A percentile compares a stretch with the other conserved stretches of the same genome.
Evolutionary conservation across 176 grass and related monocot genomes (phyloP).

Genomic region (Ampelocalamus luodianensis): DNA sequence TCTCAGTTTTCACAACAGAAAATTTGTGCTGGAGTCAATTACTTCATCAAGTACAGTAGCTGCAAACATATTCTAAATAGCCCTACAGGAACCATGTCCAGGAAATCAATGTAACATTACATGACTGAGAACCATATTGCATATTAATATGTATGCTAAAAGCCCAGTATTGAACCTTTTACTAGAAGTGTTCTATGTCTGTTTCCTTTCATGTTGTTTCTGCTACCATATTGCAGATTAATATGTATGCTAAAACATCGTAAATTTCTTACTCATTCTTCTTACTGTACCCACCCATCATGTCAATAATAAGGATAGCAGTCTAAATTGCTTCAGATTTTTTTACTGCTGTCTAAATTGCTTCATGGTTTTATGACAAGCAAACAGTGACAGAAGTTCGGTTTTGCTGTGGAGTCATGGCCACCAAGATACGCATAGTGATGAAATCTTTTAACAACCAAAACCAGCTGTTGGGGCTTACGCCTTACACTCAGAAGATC

Average conservation of each 20-base stretch:
- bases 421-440: constrained; percentile 60
- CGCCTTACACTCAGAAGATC: constrained; percentile 44
- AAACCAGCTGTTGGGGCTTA: constrained; percentile 46
- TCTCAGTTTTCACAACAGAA: background rate
- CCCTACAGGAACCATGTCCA: background rate
- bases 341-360: background rate
- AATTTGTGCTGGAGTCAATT: background rate
- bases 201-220: background rate
- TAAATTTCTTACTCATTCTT: background rate
- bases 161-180: background rate
- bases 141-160: background rate
- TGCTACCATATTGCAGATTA: background rate
- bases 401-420: constrained; percentile 24
- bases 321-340: background rate
- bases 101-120: background rate
- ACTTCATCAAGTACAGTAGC: background rate
- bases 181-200: background rate
- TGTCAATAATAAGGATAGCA: background rate
- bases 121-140: background rate
- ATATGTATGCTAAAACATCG: background rate
- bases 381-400: background rate
- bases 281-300: background rate
- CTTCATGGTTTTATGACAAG: background rate
- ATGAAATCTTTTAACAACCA: constrained; percentile 59
- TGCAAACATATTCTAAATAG: background rate